Evolutionary conservation across 140 eudicot genomes (phyloP).

Genomic region (Ambrosia hybrid): DNA sequence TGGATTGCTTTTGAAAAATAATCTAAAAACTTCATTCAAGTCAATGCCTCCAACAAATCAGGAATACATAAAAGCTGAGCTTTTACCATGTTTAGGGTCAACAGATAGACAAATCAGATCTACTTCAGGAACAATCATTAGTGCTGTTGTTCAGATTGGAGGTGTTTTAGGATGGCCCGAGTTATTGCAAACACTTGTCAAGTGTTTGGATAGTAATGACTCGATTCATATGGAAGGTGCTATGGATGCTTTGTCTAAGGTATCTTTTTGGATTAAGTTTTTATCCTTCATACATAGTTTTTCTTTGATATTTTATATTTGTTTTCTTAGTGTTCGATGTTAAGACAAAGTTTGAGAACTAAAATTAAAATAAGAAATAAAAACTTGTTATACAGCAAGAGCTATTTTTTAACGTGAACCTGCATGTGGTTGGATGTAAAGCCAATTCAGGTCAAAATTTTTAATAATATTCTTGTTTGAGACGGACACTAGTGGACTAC

Average conservation of each 20-base stretch:
- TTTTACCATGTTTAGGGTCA: constrained; percentile 87
- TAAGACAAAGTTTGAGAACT: no score
- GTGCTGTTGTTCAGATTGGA: constrained; percentile 74
- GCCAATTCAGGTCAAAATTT: no score
- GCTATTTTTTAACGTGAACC: no score
- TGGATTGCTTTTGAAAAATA: constrained; percentile 89
- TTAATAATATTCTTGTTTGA: no score
- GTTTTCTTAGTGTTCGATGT: no score
- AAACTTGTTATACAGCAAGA: no score
- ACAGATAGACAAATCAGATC: constrained; percentile 81
- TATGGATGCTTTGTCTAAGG: constrained; percentile 99
- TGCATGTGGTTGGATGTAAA: no score
- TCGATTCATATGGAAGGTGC: constrained; percentile 90
- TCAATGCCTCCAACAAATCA: constrained; percentile 71
- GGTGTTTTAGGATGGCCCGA: constrained; percentile 91
- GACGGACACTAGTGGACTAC: no score
- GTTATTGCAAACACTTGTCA: constrained; percentile 70
- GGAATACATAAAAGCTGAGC: constrained; percentile 74
- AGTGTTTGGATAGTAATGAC: constrained; percentile 82
- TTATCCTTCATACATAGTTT: neutral
- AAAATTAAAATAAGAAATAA: no score
- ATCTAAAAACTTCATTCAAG: constrained; percentile 58
- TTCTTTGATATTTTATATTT: no score
- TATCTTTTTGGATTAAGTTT: constrained; percentile 17
- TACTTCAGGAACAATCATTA: constrained; percentile 87